Evolutionary conservation across 2,329 filamentous ascomycete species (phyloP).

Genomic region (Verticillium longisporum): DNA sequence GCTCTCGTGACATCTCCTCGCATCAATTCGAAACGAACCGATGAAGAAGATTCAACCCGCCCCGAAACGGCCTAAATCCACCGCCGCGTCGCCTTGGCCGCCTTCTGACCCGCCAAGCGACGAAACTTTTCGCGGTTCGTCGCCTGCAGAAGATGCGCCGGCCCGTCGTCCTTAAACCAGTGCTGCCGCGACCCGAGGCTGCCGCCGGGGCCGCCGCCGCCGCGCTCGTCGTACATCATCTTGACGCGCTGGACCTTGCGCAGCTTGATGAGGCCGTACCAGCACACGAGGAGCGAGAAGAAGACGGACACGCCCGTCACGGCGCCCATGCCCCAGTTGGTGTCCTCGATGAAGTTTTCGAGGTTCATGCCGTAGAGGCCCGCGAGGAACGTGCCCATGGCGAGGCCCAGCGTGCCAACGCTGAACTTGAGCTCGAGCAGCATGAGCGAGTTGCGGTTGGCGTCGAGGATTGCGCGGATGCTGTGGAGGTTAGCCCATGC

Average conservation of each 20-base stretch:
- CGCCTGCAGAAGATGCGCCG: conserved; percentile 44
- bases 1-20: too few species aligned
- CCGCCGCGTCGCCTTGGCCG: conserved; percentile 23
- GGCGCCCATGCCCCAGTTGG: conserved; percentile 73
- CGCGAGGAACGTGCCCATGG: conserved; percentile 88
- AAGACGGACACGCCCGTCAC: conserved; percentile 66
- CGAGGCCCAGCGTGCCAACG: conserved; percentile 89
- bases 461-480: conserved; percentile 93
- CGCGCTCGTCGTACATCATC: conserved; percentile 56
- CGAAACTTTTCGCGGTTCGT: conserved; percentile 48
- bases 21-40: too few species aligned
- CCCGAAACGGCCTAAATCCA: conserved; percentile 10
- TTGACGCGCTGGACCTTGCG: conserved; percentile 80
- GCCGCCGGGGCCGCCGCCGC: conserved; percentile 6
- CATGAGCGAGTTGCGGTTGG: conserved; percentile 98
- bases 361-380: conserved; percentile 99
- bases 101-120: conserved; percentile 43
- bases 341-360: conserved; percentile 97
- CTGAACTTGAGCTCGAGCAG: conserved; percentile 93
- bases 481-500: conserved; percentile 33
- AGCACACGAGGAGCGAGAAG: conserved; percentile 71
- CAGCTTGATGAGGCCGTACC: conserved; percentile 77
- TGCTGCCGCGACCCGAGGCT: conserved; percentile 18
- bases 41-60: too few species aligned
- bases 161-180: conserved; percentile 41